Evolutionary conservation across 345 rosid species (phyloP), one percentile per base, ranked within the genome.

Genomic region (Syzygium aqueum): DNA sequence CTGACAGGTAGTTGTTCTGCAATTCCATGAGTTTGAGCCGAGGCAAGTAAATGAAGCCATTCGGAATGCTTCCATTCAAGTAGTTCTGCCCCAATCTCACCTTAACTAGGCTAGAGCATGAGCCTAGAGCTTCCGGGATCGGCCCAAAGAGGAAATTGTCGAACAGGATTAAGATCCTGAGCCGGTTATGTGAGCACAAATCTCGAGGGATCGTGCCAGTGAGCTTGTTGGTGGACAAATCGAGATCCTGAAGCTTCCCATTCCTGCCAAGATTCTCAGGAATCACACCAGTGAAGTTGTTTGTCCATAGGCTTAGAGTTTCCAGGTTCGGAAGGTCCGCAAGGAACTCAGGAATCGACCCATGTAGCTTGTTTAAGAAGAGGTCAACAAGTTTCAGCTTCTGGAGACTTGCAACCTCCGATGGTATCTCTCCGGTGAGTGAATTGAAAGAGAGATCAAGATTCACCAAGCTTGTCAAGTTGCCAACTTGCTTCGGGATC

Each of bases 151-250:
- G 93, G 90, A 94, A 95, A 86, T 95, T 95, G 51, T 91, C 90
- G 46, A 91, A 88, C 82, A 94, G 86, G 61, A 95, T 92, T 33
- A 95, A 87, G 50, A 89, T 90, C 88, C 65, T 85, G 37, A 95
- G 91, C 90, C 73, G 89, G 85, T 91, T 93, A 14, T 91, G 92
- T 40, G 85, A 86, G 65, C 97, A 95, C 73, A 95, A 84, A 49
- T 88, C 63, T 50, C 77, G 88, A 8, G 97, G 97, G 89, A 95
- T 91, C 50, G 83, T 88, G 61, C 97, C 97, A 0, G 97, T 95
- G 53, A 95, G 95, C 93, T 94, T 95, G 88, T 94, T 94, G 88
- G 93, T 90, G n/a, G 97, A 95, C 84, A 95, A 89, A 86, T 95
- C 97, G 28, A 95, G 92, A 51, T 73, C 85, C 43, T 87, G 90